Conservation (phyloP, 2,329 filamentous ascomycete genomes). For the Sporothrix brasiliensis region DNA sequence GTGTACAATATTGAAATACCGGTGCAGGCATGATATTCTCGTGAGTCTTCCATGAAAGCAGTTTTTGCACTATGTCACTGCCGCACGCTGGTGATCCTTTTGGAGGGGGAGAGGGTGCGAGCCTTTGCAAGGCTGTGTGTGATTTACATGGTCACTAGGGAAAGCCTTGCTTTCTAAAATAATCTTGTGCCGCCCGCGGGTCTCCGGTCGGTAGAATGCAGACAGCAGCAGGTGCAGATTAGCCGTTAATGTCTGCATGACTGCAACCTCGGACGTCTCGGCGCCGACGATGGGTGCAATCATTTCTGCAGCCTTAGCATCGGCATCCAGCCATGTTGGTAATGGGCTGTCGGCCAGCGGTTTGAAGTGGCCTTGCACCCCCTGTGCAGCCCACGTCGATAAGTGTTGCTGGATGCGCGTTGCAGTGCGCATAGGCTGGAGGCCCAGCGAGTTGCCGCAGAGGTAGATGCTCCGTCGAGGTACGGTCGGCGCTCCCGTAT, state of each 20-base stretch:
- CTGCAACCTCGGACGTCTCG: conserved; percentile 70
- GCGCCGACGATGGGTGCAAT: conserved; percentile 78
- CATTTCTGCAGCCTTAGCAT: conserved; percentile 70
- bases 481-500: conserved; percentile 33
- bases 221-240: conserved; percentile 83
- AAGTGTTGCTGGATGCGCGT: conserved; percentile 72
- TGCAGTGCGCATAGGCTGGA: conserved; percentile 73
- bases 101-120: neutral
- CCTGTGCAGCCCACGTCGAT: conserved; percentile 81
- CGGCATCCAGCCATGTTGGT: conserved; percentile 75
- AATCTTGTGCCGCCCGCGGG: conserved; percentile 68
- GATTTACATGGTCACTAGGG: conserved; percentile 71
- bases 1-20: neutral
- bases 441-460: conserved; percentile 85
- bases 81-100: neutral
- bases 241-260: conserved; percentile 84
- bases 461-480: conserved; percentile 66
- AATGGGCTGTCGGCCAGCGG: conserved; percentile 68
- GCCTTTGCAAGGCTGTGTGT: neutral
- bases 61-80: neutral
- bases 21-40: neutral
- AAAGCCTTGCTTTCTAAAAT: conserved; percentile 88
- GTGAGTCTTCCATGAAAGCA: neutral
- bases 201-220: conserved; percentile 74
- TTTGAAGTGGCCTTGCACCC: conserved; percentile 81